Evolutionary conservation across 2,329 filamentous ascomycete genomes (phyloP).

Genomic region (Orbilia oligospora): DNA sequence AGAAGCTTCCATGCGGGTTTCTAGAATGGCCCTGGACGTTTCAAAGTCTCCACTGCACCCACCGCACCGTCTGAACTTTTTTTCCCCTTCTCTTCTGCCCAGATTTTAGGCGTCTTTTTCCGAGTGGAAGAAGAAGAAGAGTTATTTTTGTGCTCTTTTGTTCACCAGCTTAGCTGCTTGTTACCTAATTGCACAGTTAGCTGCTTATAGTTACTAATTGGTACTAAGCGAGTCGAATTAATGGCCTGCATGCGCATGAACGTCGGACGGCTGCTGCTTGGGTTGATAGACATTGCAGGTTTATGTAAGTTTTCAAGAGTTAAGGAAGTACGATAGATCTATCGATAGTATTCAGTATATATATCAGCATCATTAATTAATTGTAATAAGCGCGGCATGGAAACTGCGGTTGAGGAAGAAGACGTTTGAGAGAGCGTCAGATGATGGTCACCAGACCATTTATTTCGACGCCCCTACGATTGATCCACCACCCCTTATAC

Average conservation of each 20-base stretch:
- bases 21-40: constrained; percentile 34
- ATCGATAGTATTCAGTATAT: background rate
- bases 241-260: no score
- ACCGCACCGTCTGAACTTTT: constrained; percentile 26
- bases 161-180: constrained; percentile 8
- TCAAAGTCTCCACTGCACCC: constrained; percentile 25
- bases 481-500: background rate
- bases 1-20: constrained; percentile 43
- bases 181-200: no score
- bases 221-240: constrained; percentile 17
- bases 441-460: constrained; percentile 37
- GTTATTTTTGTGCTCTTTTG: constrained; percentile 19
- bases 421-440: constrained; percentile 21
- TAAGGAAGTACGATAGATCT: background rate
- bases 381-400: no score
- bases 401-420: background rate
- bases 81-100: background rate
- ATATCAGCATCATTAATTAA: background rate
- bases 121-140: background rate
- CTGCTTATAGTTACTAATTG: no score
- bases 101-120: constrained; percentile 18
- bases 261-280: background rate
- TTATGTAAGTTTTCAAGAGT: no score
- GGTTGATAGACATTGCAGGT: background rate
- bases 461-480: background rate